These are phyloP conservation scores for Chalaropsis ovoidea DNA, from an alignment of 2,329 filamentous ascomycete species.

Conservation along the genomic window DNA sequence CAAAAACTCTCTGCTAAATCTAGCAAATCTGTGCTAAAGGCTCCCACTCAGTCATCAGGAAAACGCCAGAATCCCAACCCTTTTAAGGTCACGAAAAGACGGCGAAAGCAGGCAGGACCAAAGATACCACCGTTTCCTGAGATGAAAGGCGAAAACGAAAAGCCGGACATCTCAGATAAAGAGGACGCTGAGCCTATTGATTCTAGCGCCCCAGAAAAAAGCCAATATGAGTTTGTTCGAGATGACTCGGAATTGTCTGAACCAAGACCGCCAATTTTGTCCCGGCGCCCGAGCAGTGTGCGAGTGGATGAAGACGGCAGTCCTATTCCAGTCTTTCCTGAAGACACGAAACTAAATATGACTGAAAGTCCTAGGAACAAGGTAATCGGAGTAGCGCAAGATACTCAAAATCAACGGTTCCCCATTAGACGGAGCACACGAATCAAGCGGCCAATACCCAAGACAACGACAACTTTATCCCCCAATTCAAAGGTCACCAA, in stretches of 20 bases:
- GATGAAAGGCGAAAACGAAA: constrained; percentile 8
- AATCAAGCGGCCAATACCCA: background rate
- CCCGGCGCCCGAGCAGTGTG: constrained; percentile 20
- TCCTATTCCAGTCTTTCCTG: constrained; percentile 17
- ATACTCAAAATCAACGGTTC: background rate
- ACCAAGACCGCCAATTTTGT: background rate
- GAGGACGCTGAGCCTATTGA: background rate
- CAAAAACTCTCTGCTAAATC: background rate
- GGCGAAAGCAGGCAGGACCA: constrained; percentile 7
- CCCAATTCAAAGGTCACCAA: background rate
- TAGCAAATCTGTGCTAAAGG: background rate
- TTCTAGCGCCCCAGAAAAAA: background rate
- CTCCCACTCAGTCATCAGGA: background rate
- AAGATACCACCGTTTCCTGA: constrained; percentile 17
- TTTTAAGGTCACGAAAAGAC: background rate
- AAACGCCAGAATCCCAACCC: background rate
- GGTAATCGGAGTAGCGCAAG: background rate
- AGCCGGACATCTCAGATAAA: background rate
- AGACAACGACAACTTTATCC: background rate
- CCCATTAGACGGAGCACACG: constrained; percentile 7
- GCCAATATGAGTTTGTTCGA: background rate
- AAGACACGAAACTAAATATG: background rate
- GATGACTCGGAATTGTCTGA: constrained; percentile 15
- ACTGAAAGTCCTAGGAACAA: background rate
- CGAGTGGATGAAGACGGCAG: constrained; percentile 22